Percentiles rank a stretch among this genome's conserved stretches.
These are phyloP conservation scores for Boletus semigastroideus DNA, from an alignment of 1,284 basidiomycete genomes.

Conservation along the genomic window DNA sequence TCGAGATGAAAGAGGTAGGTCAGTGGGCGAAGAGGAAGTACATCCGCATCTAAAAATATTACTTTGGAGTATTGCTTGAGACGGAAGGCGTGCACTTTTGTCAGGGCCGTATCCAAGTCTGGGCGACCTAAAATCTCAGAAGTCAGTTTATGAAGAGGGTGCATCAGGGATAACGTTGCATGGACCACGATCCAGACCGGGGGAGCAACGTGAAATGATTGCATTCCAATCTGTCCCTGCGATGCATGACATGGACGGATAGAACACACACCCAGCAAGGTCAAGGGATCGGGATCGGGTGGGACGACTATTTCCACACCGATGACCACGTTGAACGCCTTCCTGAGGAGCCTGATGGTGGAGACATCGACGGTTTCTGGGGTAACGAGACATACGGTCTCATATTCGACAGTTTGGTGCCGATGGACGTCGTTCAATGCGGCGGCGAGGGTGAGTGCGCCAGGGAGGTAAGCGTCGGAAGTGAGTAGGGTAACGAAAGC, in stretches of 20 bases:
- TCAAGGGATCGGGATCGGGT: conserved; percentile 60
- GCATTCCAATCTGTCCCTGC: conserved; percentile 3
- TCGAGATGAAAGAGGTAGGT: conserved; percentile 84
- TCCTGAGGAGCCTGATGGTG: conserved; percentile 78
- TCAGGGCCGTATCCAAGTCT: conserved; percentile 89
- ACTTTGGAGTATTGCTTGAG: conserved; percentile 85
- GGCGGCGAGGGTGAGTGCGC: conserved; percentile 83
- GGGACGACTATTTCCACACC: conserved; percentile 87
- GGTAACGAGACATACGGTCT: conserved; percentile 92
- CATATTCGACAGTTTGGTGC: conserved; percentile 63
- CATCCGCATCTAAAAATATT: conserved; percentile 95
- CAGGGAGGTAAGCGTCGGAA: conserved; percentile 88
- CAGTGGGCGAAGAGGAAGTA: conserved; percentile 84
- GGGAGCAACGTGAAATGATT: conserved; percentile 8
- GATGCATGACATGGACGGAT: conserved; percentile 1
- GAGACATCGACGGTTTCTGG: conserved; percentile 90
- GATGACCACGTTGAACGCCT: conserved; percentile 82
- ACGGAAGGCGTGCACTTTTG: conserved; percentile 94
- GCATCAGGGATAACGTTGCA: conserved; percentile 25
- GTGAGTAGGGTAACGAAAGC: conserved; percentile 91
- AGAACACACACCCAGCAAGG: conserved; percentile 70
- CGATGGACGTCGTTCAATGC: conserved; percentile 81
- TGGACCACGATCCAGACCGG: conserved; percentile 6
- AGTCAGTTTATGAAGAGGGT: conserved; percentile 19
- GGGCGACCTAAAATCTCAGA: conserved; percentile 68